Evolutionary conservation across 164 flowering plant species (phyloP).

Genomic region (Nymphaea thermarum): DNA sequence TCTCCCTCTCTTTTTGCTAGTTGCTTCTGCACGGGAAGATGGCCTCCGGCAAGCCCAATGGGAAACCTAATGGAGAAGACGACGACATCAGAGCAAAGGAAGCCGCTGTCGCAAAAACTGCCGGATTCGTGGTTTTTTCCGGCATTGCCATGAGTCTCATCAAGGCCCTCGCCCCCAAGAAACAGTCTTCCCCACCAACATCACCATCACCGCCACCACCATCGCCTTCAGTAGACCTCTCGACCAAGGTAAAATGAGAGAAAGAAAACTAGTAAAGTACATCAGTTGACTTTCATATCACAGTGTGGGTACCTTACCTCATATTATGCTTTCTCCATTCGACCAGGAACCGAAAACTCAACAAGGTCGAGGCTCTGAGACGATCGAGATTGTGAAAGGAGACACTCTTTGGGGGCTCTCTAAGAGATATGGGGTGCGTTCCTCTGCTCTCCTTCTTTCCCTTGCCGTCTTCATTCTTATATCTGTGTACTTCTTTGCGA

Average conservation of each 20-base stretch:
- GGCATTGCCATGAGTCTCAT: constrained; percentile 41
- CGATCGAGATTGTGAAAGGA: constrained; percentile 31
- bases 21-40: neutral
- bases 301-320: neutral
- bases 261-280: no score
- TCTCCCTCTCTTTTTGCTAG: no score
- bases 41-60: constrained; percentile 7
- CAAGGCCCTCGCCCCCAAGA: constrained; percentile 27
- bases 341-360: neutral
- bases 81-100: constrained; percentile 4
- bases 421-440: constrained; percentile 29
- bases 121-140: constrained; percentile 32
- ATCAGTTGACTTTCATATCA: neutral
- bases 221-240: neutral
- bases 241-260: neutral
- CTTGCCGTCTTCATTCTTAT: neutral
- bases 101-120: constrained; percentile 22
- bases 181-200: constrained; percentile 3
- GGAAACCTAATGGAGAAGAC: constrained; percentile 3
- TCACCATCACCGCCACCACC: neutral
- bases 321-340: neutral
- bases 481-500: neutral
- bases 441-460: neutral
- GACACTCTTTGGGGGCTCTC: constrained; percentile 46
- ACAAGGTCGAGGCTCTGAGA: neutral